These are phyloP conservation scores for Heritiera fomes DNA, from an alignment of 345 rosid species.

Conservation along the genomic window DNA sequence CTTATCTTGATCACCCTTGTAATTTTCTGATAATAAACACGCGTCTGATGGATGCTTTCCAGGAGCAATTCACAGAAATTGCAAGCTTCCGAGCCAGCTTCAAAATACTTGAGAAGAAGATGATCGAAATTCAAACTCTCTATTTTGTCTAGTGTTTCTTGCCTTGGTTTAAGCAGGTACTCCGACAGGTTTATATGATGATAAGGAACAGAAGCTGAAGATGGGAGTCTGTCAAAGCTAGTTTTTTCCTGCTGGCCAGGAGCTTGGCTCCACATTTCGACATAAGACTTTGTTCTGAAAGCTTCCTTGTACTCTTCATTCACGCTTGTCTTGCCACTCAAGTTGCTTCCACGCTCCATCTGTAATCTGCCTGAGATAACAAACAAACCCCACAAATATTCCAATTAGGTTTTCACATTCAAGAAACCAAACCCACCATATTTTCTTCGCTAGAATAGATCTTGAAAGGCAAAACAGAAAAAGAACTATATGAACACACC, in stretches of 20 bases:
- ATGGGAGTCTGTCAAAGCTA: constrained; percentile 27
- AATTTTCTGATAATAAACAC: constrained; percentile 48
- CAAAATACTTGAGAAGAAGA: constrained; percentile 54
- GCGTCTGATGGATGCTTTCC: constrained; percentile 52
- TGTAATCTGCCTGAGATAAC: constrained; percentile 41
- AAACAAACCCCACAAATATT: constrained; percentile 19
- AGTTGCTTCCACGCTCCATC: constrained; percentile 35
- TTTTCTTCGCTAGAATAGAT: background rate
- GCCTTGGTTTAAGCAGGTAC: constrained; percentile 57
- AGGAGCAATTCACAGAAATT: constrained; percentile 64
- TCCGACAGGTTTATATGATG: constrained; percentile 49
- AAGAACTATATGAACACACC: background rate
- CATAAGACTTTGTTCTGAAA: constrained; percentile 75
- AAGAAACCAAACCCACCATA: background rate
- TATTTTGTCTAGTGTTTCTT: constrained; percentile 47
- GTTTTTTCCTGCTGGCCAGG: constrained; percentile 42
- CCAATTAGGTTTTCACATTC: background rate
- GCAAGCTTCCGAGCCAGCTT: constrained; percentile 55
- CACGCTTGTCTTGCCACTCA: constrained; percentile 48
- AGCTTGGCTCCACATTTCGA: constrained; percentile 63
- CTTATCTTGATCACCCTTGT: constrained; percentile 51
- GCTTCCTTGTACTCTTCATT: constrained; percentile 84
- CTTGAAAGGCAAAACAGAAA: background rate
- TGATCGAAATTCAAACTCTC: constrained; percentile 39
- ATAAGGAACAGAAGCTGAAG: constrained; percentile 33